Base-by-base conservation (phyloP, 1,284 basidiomycete genomes). In the Anthracocystis setariae region DNA sequence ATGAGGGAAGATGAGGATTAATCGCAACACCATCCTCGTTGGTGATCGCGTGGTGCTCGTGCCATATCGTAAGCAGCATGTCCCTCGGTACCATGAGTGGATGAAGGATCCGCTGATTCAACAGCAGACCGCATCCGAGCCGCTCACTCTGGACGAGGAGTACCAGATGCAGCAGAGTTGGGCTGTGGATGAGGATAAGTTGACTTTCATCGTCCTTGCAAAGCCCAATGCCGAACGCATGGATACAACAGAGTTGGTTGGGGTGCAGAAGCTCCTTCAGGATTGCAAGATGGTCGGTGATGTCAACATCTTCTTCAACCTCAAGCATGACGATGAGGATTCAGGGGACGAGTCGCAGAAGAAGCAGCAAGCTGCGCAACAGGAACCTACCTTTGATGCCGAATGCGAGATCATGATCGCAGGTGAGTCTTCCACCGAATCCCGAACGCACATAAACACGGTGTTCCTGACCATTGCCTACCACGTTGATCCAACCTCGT, bases 91-190 rank as follows among this genome's bases (percentile, higher is more conserved):
- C 78, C 90, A 96, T 81, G 86, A 88, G 76, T 98, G 94, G 94
- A 96, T 98, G 94, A 86, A 88, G 46, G 88, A 89, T 81, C 87
- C 88, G 15, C 88, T 89, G 67, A 85, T 98, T 48, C 87, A 90
- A 48, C 87, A 89, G 66, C 86, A 90, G 32, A 98, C 93, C 0
- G 93, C 94, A 1, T 93, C 91, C 55, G 93, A 96, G 77, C 89
- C 90, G 7, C 86, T 98, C 37, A 88, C 87, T 0, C 84, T 94
- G 10, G 89, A 91, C 52, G 89, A 95, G 79, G 95, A 97, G 79
- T 90, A 90, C 70, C 90, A 90, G 20, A 97, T 98, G 94, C 94
- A 97, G 83, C 86, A 84, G 45, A 91, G 90, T 80, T 97, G 94
- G 94, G 90, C 89, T 71, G 79, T 87, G 3, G 94, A 97, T 80